A percentile compares a stretch with the other conserved stretches of the same genome.
Conservation (phyloP, 768 basidiomycete species). For the Collybia sordida region DNA sequence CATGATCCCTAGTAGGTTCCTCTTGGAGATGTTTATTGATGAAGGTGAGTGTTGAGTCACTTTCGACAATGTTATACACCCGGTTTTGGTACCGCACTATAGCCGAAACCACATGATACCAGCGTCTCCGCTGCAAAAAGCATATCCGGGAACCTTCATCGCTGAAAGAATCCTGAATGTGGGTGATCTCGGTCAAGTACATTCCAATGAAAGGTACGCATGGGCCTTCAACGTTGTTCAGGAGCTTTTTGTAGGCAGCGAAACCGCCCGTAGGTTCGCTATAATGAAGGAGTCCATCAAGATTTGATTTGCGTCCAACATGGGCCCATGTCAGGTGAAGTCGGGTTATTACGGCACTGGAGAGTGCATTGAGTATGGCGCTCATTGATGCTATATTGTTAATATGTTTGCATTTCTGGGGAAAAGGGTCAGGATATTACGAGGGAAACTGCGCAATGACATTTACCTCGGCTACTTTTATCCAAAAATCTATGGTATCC, state of each 20-base stretch:
- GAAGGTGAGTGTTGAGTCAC: constrained; percentile 44
- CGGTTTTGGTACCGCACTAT: constrained; percentile 60
- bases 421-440: constrained; percentile 9
- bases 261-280: constrained; percentile 63
- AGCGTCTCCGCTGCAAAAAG: constrained; percentile 56
- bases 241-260: constrained; percentile 49
- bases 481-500: constrained; percentile 69
- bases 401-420: constrained; percentile 61
- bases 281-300: constrained; percentile 52
- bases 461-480: constrained; percentile 74
- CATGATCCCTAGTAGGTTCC: constrained; percentile 40
- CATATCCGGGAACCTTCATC: constrained; percentile 43
- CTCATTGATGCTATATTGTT: constrained; percentile 71
- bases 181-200: constrained; percentile 61
- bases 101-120: constrained; percentile 50
- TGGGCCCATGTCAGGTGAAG: constrained; percentile 70
- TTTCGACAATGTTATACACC: constrained; percentile 47
- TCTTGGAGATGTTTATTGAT: constrained; percentile 45
- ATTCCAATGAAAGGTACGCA: constrained; percentile 70
- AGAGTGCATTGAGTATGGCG: constrained; percentile 62
- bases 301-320: constrained; percentile 46
- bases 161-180: constrained; percentile 49
- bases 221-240: constrained; percentile 49
- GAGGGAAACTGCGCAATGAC: not conserved
- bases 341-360: constrained; percentile 55